A percentile compares a stretch with the other conserved stretches of the same genome.
phyloP scores from a whole-genome alignment of 169 alveolate genomes.

The Plasmodium yoelii region DNA sequence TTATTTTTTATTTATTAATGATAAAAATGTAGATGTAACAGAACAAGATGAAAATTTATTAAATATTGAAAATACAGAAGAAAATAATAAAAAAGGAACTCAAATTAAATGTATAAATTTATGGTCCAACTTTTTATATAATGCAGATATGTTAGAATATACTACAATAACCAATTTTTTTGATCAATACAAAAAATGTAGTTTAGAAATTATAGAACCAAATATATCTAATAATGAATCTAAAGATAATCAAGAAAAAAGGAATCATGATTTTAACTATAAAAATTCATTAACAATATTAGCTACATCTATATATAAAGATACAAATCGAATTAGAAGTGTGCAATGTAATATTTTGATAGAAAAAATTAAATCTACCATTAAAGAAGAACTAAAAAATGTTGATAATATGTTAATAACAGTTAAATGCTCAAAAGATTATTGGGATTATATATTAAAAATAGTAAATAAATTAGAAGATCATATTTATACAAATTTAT shows the following conservation, averaged over 20 bases:
- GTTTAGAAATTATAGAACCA: conserved; percentile 16
- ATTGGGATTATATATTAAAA: conserved; percentile 39
- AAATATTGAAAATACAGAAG: not conserved
- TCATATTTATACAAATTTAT: conserved; percentile 19
- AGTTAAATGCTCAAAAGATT: conserved; percentile 57
- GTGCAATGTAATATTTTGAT: conserved; percentile 26
- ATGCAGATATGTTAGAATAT: conserved; percentile 66
- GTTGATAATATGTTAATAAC: conserved; percentile 36
- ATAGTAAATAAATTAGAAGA: conserved; percentile 27
- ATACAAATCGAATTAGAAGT: conserved; percentile 56
- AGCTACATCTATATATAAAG: conserved; percentile 54
- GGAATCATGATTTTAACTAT: conserved; percentile 64
- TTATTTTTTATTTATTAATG: conserved; percentile 58
- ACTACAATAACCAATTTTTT: conserved; percentile 31
- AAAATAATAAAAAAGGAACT: not conserved
- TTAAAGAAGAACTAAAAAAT: conserved; percentile 51
- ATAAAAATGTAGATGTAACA: conserved; percentile 29
- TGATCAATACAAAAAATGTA: conserved; percentile 53
- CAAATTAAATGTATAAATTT: conserved; percentile 56
- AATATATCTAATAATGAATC: too few species aligned
- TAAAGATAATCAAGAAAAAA: not conserved
- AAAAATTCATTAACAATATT: conserved; percentile 40
- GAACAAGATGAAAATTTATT: conserved; percentile 11
- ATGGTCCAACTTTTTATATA: conserved; percentile 61
- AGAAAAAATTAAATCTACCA: conserved; percentile 24